Percentiles rank a stretch among this genome's conserved stretches.
These are phyloP conservation scores for Articulospora tetracladia DNA, from an alignment of 495 filamentous ascomycete species.

Conservation along the genomic window DNA sequence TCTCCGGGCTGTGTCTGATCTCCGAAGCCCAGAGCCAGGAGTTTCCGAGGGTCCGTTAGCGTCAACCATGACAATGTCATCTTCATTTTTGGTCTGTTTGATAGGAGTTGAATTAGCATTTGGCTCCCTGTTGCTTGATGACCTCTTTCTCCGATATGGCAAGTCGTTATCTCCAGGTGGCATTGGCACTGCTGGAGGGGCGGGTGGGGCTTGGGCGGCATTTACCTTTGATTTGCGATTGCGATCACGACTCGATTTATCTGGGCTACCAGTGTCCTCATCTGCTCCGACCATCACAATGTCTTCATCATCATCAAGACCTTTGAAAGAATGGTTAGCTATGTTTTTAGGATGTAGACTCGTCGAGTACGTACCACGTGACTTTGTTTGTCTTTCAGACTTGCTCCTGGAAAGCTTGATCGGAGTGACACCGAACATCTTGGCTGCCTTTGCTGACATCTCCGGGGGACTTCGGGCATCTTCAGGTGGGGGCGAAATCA, in stretches of 20 bases:
- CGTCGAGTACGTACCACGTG: conserved; percentile 14
- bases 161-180: conserved; percentile 19
- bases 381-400: conserved; percentile 33
- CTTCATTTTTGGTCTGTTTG: conserved; percentile 34
- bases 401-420: conserved; percentile 29
- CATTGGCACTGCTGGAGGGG: conserved; percentile 25
- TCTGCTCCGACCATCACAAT: conserved; percentile 23
- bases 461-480: conserved; percentile 24
- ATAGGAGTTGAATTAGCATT: conserved; percentile 21
- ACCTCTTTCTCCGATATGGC: conserved; percentile 13
- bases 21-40: conserved; percentile 9
- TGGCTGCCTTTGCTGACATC: conserved; percentile 51
- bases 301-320: conserved; percentile 26
- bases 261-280: conserved; percentile 17
- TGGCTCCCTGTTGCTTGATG: conserved; percentile 14
- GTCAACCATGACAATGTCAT: conserved; percentile 45
- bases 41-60: conserved; percentile 31
- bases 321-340: conserved; percentile 12
- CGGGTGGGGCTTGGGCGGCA: conserved; percentile 12
- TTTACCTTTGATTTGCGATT: conserved; percentile 30
- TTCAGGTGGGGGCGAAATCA: conserved; percentile 43
- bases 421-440: conserved; percentile 41
- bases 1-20: conserved; percentile 35
- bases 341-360: conserved; percentile 16
- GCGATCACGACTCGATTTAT: conserved; percentile 21